Evolutionary conservation across 2,329 filamentous ascomycete species (phyloP).

Genomic region (Paecilomyces niveus): DNA sequence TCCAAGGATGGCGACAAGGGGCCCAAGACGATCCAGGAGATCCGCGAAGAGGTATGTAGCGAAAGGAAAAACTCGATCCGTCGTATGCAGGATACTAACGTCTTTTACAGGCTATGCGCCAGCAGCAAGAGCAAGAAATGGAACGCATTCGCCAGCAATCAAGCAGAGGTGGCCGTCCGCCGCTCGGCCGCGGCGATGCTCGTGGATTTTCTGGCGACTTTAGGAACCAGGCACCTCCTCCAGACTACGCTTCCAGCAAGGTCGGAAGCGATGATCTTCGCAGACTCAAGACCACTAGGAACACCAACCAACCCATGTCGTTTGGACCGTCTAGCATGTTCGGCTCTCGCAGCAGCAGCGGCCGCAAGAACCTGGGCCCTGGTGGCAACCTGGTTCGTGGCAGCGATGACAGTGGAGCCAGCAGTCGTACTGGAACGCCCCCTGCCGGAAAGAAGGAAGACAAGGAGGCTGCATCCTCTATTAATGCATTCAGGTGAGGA

Average conservation of each 20-base stretch:
- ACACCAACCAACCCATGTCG: constrained; percentile 54
- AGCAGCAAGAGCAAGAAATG: constrained; percentile 72
- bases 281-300: constrained; percentile 60
- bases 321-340: constrained; percentile 86
- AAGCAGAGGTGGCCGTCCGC: constrained; percentile 59
- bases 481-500: constrained; percentile 89
- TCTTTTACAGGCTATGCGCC: constrained; percentile 53
- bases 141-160: constrained; percentile 47
- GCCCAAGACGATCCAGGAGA: constrained; percentile 91
- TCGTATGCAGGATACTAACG: constrained; percentile 4
- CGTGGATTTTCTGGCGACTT: constrained; percentile 72
- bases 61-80: background rate
- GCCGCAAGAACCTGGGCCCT: constrained; percentile 64
- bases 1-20: constrained; percentile 90
- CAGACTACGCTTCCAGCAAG: constrained; percentile 66
- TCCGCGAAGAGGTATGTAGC: constrained; percentile 65
- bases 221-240: constrained; percentile 60
- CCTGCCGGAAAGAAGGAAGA: constrained; percentile 59
- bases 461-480: constrained; percentile 58
- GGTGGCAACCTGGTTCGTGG: constrained; percentile 64
- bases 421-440: constrained; percentile 84
- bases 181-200: constrained; percentile 75
- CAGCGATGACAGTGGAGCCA: constrained; percentile 77
- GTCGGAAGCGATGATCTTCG: constrained; percentile 88
- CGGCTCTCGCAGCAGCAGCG: constrained; percentile 82